phyloP scores from a whole-genome alignment of 768 basidiomycete species.

The Lepiota subincarnata region DNA sequence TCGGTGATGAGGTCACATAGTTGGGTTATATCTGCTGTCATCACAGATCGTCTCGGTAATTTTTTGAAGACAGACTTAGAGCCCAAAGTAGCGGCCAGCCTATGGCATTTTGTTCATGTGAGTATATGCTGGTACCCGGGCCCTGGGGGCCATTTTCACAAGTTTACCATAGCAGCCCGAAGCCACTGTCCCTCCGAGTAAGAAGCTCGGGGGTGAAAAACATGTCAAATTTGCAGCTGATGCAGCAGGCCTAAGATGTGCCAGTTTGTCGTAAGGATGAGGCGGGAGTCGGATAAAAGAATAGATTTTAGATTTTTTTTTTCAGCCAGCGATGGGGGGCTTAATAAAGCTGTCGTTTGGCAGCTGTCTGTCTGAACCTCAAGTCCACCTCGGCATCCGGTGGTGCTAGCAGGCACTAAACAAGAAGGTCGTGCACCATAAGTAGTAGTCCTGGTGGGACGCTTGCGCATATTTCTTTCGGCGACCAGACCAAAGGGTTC shows the following conservation, averaged over 20 bases:
- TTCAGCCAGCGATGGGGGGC: neutral
- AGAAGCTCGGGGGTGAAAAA: conserved; percentile 85
- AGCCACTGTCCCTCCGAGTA: conserved; percentile 79
- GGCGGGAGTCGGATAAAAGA: neutral
- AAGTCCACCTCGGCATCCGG: neutral
- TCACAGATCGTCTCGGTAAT: conserved; percentile 77
- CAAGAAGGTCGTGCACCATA: too few species aligned
- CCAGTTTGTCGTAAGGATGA: neutral
- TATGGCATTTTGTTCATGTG: conserved; percentile 24
- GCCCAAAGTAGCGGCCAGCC: conserved; percentile 90
- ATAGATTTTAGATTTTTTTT: too few species aligned
- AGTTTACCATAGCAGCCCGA: conserved; percentile 77
- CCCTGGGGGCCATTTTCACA: neutral
- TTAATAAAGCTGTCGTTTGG: neutral
- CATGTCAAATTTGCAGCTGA: conserved; percentile 37
- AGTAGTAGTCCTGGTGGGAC: neutral
- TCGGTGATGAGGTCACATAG: conserved; percentile 77
- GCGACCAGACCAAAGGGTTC: neutral
- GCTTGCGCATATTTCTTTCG: neutral
- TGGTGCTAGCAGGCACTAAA: too few species aligned
- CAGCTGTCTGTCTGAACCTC: neutral
- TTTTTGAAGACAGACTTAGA: conserved; percentile 84
- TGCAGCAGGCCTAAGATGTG: neutral
- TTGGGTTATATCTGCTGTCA: conserved; percentile 77
- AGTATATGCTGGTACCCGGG: neutral